A percentile compares a stretch with the other conserved stretches of the same genome.
Evolutionary conservation across 2,329 filamentous ascomycete species (phyloP).

Genomic region (Cercospora sp.): DNA sequence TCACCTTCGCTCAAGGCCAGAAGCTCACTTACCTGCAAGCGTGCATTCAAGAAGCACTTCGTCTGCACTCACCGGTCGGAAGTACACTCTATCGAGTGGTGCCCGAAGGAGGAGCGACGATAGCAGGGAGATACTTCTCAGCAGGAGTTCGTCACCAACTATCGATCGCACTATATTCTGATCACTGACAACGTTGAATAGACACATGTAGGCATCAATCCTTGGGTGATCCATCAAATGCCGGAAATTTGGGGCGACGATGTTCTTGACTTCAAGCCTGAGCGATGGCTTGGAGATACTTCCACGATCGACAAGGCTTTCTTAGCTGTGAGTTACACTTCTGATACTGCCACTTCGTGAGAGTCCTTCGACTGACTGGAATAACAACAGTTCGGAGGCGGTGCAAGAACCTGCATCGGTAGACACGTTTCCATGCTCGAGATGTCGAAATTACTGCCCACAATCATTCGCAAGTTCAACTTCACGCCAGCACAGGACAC

Average conservation of each 20-base stretch:
- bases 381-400: not conserved
- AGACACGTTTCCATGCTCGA: not conserved
- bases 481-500: not conserved
- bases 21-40: slow-evolving; percentile 23
- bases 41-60: slow-evolving; percentile 16
- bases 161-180: not conserved
- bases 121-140: slow-evolving; percentile 41
- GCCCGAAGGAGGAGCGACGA: slow-evolving; percentile 41
- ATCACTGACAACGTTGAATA: not conserved
- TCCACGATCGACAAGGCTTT: not conserved
- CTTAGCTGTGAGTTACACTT: not conserved
- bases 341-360: not conserved
- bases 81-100: slow-evolving; percentile 42
- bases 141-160: slow-evolving; percentile 23
- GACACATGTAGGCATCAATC: slow-evolving; percentile 15
- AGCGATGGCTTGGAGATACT: slow-evolving; percentile 46
- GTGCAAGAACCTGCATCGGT: not conserved
- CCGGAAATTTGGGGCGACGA: slow-evolving; percentile 47
- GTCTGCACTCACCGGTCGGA: slow-evolving; percentile 34
- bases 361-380: not conserved
- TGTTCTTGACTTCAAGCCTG: slow-evolving; percentile 46
- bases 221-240: slow-evolving; percentile 42
- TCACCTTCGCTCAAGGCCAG: slow-evolving; percentile 38
- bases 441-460: not conserved
- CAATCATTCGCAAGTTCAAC: not conserved